These are phyloP conservation scores for Nakaseomyces bracarensis DNA, from an alignment of 1,139 yeast species.

Conservation along the genomic window DNA sequence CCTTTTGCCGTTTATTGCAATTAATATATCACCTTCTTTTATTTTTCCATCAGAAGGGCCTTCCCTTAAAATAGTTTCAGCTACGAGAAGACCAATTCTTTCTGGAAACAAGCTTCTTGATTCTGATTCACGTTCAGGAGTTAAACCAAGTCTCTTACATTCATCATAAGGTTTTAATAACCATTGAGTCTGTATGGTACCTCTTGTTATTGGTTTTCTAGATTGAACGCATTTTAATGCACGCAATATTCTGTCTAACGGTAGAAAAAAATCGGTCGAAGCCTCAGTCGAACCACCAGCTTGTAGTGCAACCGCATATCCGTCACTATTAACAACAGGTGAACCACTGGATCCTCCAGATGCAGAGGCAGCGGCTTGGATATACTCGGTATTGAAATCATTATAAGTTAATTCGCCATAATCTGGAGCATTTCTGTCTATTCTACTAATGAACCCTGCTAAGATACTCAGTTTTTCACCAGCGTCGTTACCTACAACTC, in stretches of 20 bases:
- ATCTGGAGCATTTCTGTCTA: constrained; percentile 92
- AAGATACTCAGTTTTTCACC: constrained; percentile 87
- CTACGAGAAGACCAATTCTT: constrained; percentile 75
- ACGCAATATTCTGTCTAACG: constrained; percentile 73
- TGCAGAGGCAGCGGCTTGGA: constrained; percentile 94
- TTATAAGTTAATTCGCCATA: constrained; percentile 85
- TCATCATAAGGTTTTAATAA: constrained; percentile 79
- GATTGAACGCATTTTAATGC: constrained; percentile 69
- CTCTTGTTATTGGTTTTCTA: constrained; percentile 53
- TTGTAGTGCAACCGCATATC: constrained; percentile 82
- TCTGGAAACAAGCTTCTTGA: constrained; percentile 67
- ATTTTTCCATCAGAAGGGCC: constrained; percentile 76
- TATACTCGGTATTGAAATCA: constrained; percentile 92
- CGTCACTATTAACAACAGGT: constrained; percentile 83
- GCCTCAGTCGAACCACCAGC: constrained; percentile 93
- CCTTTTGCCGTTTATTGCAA: constrained; percentile 59
- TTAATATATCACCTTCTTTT: constrained; percentile 78
- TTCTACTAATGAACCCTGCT: constrained; percentile 81
- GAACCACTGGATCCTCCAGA: constrained; percentile 96
- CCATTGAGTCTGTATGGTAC: constrained; percentile 92
- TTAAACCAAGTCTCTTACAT: constrained; percentile 78
- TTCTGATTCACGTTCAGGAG: constrained; percentile 60
- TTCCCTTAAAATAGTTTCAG: constrained; percentile 72
- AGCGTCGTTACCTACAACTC: constrained; percentile 94
- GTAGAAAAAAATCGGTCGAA: constrained; percentile 86